Percentiles rank a stretch among this genome's conserved stretches.
Evolutionary conservation across 345 rosid genomes (phyloP).

Genomic region (Heritiera littoralis): DNA sequence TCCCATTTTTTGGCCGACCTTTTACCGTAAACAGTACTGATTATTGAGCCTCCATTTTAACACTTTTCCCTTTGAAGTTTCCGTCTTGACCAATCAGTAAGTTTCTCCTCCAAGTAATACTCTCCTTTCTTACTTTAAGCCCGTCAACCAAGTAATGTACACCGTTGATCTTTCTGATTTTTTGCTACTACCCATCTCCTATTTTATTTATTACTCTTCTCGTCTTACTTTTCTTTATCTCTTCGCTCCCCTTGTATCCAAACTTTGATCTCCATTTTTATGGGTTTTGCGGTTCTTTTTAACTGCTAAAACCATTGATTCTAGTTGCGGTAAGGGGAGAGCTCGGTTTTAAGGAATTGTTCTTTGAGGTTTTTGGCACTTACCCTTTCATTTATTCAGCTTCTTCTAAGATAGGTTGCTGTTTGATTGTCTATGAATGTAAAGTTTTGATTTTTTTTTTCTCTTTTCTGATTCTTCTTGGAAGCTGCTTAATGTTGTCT

Average conservation of each 20-base stretch:
- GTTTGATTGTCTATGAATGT: slow-evolving; percentile 18
- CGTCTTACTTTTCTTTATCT: neutral
- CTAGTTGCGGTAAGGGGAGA: slow-evolving; percentile 2
- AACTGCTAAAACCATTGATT: neutral
- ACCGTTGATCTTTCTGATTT: slow-evolving; percentile 7
- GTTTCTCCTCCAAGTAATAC: neutral
- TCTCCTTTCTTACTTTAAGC: neutral
- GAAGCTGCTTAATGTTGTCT: slow-evolving; percentile 18
- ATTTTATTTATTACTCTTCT: neutral
- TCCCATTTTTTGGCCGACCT: neutral
- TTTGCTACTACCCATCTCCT: neutral
- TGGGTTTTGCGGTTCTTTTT: slow-evolving; percentile 12
- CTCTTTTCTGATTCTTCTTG: neutral
- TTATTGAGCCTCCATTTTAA: too few relatives aligned
- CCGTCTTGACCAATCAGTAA: neutral
- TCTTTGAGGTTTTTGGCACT: slow-evolving; percentile 35
- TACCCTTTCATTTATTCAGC: slow-evolving; percentile 24
- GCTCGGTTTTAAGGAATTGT: neutral
- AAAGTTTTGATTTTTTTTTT: neutral
- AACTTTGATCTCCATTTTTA: neutral
- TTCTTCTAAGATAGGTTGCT: slow-evolving; percentile 30
- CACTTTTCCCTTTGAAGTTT: neutral
- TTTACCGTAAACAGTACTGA: neutral
- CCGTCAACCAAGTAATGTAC: slow-evolving; percentile 1
- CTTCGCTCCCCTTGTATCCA: neutral